Conservation (phyloP, 2,329 filamentous ascomycete genomes). For the Ophiosphaerella korrae region DNA sequence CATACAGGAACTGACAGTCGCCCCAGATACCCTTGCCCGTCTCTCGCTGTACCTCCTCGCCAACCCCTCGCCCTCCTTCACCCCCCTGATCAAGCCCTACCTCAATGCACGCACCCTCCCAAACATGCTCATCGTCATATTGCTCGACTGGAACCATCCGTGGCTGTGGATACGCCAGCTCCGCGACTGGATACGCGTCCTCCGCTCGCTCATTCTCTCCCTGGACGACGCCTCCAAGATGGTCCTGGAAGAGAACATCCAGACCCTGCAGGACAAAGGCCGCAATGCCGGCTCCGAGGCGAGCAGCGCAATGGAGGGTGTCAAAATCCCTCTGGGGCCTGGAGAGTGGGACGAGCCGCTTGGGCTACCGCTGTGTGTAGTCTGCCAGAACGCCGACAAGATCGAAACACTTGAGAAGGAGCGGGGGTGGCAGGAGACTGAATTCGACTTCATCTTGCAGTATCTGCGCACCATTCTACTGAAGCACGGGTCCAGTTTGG, state of each 20-base stretch:
- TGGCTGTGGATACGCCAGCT: conserved; percentile 91
- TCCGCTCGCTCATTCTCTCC: conserved; percentile 76
- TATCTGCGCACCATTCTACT: conserved; percentile 87
- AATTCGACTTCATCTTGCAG: conserved; percentile 95
- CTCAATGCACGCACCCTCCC: conserved; percentile 83
- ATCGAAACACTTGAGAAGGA: conserved; percentile 91
- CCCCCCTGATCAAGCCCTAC: conserved; percentile 80
- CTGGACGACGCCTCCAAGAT: conserved; percentile 78
- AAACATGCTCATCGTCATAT: conserved; percentile 82
- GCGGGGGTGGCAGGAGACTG: conserved; percentile 90
- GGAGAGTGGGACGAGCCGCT: conserved; percentile 93
- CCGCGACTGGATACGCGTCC: conserved; percentile 83
- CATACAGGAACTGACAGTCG: conserved; percentile 11
- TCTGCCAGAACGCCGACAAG: conserved; percentile 94
- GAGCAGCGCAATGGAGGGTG: conserved; percentile 35
- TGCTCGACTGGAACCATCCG: conserved; percentile 95
- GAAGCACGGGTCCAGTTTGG: conserved; percentile 68
- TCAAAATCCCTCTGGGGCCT: conserved; percentile 75
- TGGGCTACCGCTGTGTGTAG: conserved; percentile 85
- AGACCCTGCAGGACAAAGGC: conserved; percentile 70
- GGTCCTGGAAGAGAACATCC: conserved; percentile 85
- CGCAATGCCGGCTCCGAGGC: conserved; percentile 33
- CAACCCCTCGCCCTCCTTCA: conserved; percentile 82
- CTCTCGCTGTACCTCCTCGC: conserved; percentile 87
- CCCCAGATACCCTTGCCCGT: conserved; percentile 80